Conservation (phyloP, 2,329 filamentous ascomycete species). For the Elsinoe perseae region DNA sequence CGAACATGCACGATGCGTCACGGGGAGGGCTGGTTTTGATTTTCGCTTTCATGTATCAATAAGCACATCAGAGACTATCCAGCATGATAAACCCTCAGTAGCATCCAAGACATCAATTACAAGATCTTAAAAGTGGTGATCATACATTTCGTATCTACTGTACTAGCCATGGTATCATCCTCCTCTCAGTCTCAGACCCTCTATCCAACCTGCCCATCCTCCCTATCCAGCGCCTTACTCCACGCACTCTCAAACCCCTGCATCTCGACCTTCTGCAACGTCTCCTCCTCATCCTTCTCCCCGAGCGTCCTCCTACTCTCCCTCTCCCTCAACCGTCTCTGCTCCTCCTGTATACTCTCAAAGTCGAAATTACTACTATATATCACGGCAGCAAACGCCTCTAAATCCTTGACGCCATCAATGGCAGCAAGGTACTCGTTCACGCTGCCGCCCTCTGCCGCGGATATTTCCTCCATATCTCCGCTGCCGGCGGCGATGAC, state of each 20-base stretch:
- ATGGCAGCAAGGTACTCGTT: conserved; percentile 55
- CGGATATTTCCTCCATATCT: conserved; percentile 45
- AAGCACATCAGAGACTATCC: neutral
- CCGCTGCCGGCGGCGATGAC: conserved; percentile 70
- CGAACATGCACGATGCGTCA: neutral
- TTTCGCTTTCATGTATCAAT: neutral
- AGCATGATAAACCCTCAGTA: neutral
- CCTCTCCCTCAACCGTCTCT: conserved; percentile 13
- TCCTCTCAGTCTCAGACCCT: neutral
- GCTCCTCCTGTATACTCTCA: conserved; percentile 35
- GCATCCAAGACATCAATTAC: neutral
- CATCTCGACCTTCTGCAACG: conserved; percentile 19
- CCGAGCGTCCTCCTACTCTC: conserved; percentile 7
- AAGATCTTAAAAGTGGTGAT: neutral
- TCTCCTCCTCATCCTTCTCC: conserved; percentile 16
- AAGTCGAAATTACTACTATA: conserved; percentile 72
- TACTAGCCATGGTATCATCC: conserved; percentile 1
- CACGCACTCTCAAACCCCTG: conserved; percentile 59
- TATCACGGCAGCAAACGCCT: conserved; percentile 78
- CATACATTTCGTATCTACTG: conserved; percentile 1
- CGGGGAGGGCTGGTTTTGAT: too few species aligned
- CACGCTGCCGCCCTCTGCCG: conserved; percentile 25
- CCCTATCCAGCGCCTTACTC: conserved; percentile 53
- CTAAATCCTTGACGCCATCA: conserved; percentile 66
- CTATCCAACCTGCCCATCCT: conserved; percentile 27